Conservation (phyloP, 2,329 filamentous ascomycete genomes). For the Xylaria digitata region DNA sequence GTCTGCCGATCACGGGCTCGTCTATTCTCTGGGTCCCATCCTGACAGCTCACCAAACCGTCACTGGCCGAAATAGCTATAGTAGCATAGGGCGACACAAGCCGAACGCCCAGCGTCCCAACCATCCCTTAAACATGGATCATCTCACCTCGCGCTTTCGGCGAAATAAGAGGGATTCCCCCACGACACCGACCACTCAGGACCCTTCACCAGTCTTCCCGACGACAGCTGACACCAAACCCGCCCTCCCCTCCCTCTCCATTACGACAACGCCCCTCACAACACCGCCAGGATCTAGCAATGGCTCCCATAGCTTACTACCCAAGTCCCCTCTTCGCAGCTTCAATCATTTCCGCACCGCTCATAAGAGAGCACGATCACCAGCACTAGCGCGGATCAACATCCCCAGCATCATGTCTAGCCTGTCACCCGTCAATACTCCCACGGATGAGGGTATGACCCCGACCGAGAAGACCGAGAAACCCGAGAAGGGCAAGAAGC, state of each 20-base stretch:
- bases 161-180: conserved; percentile 42
- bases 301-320: conserved; percentile 34
- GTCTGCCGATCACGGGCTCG: conserved; percentile 14
- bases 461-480: conserved; percentile 38
- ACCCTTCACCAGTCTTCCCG: conserved; percentile 31
- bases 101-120: conserved; percentile 6
- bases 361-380: conserved; percentile 61
- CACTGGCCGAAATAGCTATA: background rate
- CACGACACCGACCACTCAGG: conserved; percentile 17
- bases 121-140: conserved; percentile 41
- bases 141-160: conserved; percentile 47
- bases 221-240: conserved; percentile 32
- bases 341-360: conserved; percentile 57
- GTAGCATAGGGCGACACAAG: background rate
- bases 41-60: conserved; percentile 7
- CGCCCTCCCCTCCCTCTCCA: conserved; percentile 46
- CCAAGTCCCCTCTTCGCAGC: conserved; percentile 56
- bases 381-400: conserved; percentile 44
- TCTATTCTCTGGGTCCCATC: background rate
- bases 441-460: conserved; percentile 42
- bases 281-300: conserved; percentile 45
- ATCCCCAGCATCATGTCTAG: conserved; percentile 45
- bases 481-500: conserved; percentile 44
- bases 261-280: conserved; percentile 37
- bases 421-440: conserved; percentile 53